Conservation (phyloP, 2,329 filamentous ascomycete species). For the Clonostachys sp. region DNA sequence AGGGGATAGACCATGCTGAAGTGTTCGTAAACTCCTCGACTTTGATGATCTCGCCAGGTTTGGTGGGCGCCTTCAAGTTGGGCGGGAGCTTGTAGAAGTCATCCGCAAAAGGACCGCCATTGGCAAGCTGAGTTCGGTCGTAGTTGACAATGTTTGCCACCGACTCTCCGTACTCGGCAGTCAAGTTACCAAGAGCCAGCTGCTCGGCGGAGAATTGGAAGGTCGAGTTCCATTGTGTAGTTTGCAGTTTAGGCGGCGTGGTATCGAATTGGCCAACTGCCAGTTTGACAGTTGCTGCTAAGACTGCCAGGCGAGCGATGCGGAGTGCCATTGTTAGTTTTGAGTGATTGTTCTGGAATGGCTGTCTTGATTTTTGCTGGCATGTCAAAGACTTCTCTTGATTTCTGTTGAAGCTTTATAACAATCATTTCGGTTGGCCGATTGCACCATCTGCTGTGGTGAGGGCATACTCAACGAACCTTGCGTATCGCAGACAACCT, state of each 20-base stretch:
- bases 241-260: background rate
- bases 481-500: too few species aligned
- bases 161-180: constrained; percentile 1
- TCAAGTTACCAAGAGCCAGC: constrained; percentile 2
- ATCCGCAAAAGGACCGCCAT: constrained; percentile 9
- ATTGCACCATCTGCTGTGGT: too few species aligned
- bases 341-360: too few species aligned
- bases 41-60: constrained; percentile 7
- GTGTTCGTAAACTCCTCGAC: constrained; percentile 7
- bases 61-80: background rate
- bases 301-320: too few species aligned
- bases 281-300: too few species aligned
- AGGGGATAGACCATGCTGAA: constrained; percentile 1
- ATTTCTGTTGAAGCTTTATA: too few species aligned
- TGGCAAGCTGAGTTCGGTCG: constrained; percentile 6
- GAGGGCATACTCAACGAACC: too few species aligned
- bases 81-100: constrained; percentile 8
- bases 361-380: too few species aligned
- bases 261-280: too few species aligned
- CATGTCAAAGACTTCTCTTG: too few species aligned
- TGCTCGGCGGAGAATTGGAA: constrained; percentile 4
- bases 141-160: constrained; percentile 6
- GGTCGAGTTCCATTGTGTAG: constrained; percentile 8
- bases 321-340: too few species aligned
- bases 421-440: too few species aligned